Base-by-base conservation (phyloP, 2,329 filamentous ascomycete genomes). In the Aspergillus ruber region DNA sequence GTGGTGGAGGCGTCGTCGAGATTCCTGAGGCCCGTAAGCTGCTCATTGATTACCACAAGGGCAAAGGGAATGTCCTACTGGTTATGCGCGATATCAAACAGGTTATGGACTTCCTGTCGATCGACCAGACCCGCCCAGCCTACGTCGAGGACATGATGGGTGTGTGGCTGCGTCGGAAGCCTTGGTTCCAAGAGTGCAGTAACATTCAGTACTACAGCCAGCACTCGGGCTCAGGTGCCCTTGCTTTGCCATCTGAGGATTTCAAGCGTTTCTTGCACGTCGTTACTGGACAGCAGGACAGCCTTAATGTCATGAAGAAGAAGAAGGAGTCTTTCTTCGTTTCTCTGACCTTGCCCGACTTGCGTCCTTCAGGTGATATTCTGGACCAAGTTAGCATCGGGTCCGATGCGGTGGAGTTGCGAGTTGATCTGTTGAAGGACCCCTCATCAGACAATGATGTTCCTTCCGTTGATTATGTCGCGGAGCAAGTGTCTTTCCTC, bases 201-300 rank as follows among this genome's bases (percentile, higher is more conserved):
- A 98, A 95, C 64, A 85, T 89, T 59, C 83, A 94, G 58, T 97
- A 95, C 72, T 87, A 91, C 72, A 95, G 88, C 66, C 88, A 89
- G 44, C 82, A 74, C 41, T 73, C 79, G 2, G 75, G 75, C 35
- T 67, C 74, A 18, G 68, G 69, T 12, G 73, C 74, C 32, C 67
- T 82, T 44, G 68, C 74, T 10, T 71, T 74, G 49, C 75, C 80
- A 23, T 75, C 84, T 33, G 72, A 81, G 42, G 86, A 91, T 61
- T 93, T 95, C 59, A 74, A 75, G 15, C 81, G 84, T 42, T 91
- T 94, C 64, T 68, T 91, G 43, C 76, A 77, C 35, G 75, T 85
- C 29, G 82, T 91, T 49, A 84, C 80, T 38, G 87, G 87, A 72
- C 72, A 66, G 65, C 57, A 50, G 71, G 66, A 74, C 74, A 69